Evolutionary conservation across 2,329 filamentous ascomycete species (phyloP).

Genomic region (Colletotrichum sp.): DNA sequence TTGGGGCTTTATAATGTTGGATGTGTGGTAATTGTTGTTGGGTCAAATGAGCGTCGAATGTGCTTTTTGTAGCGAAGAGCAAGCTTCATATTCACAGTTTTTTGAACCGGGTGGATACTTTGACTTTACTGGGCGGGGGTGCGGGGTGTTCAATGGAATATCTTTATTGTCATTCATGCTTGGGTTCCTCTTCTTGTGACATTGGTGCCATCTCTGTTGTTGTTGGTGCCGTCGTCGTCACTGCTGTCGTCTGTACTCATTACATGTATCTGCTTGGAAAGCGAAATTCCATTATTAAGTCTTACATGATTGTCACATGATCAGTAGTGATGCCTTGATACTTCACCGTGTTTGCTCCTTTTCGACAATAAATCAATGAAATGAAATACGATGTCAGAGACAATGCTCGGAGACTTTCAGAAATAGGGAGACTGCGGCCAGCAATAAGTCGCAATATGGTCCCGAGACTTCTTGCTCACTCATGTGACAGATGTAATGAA

Average conservation of each 20-base stretch:
- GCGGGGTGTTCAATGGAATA: background rate
- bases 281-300: no score
- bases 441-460: background rate
- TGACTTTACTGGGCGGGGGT: background rate
- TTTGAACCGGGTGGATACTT: background rate
- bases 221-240: background rate
- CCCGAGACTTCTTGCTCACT: background rate
- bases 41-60: background rate
- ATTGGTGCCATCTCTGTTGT: background rate
- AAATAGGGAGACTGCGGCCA: background rate
- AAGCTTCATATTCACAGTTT: background rate
- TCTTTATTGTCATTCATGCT: background rate
- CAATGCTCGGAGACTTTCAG: background rate
- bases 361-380: no score
- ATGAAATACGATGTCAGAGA: no score
- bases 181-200: background rate
- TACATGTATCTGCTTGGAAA: no score
- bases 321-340: background rate
- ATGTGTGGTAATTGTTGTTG: background rate
- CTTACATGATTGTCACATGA: background rate
- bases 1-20: background rate
- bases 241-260: background rate
- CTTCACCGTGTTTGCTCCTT: background rate
- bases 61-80: background rate
- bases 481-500: background rate